Evolutionary conservation across 2,329 filamentous ascomycete genomes (phyloP).

Genomic region (Trichophyton equinum): DNA sequence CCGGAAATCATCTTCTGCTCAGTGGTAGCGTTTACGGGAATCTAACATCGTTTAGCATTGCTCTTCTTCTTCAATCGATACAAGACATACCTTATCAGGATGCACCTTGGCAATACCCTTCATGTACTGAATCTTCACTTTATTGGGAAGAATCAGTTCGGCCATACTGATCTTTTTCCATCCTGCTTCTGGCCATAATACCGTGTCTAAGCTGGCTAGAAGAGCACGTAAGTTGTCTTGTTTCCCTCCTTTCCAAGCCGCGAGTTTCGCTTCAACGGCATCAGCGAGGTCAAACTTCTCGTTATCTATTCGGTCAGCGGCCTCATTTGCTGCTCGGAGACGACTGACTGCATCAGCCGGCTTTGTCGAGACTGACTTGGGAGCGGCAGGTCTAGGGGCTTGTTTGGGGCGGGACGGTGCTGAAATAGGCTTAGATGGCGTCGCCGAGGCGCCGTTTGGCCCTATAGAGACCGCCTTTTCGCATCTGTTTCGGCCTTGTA

Average conservation of each 20-base stretch:
- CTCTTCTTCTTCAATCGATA: conserved; percentile 1
- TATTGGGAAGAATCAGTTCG: conserved; percentile 81
- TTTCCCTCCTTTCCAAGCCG: conserved; percentile 79
- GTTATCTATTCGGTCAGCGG: conserved; percentile 74
- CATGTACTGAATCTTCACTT: conserved; percentile 98
- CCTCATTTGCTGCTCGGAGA: conserved; percentile 70
- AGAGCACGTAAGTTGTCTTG: conserved; percentile 82
- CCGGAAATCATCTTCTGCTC: conserved; percentile 56
- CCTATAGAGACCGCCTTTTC: conserved; percentile 69
- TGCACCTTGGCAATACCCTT: conserved; percentile 98
- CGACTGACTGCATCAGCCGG: conserved; percentile 66
- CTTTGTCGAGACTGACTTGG: conserved; percentile 25
- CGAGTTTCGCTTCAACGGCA: conserved; percentile 65
- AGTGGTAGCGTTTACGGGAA: conserved; percentile 50
- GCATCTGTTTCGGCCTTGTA: conserved; percentile 76
- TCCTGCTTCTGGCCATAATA: conserved; percentile 81
- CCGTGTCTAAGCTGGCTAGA: conserved; percentile 70
- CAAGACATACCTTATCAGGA: conserved; percentile 79
- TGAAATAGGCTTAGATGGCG: conserved; percentile 21
- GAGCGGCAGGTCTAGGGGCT: conserved; percentile 31
- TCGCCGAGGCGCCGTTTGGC: conserved; percentile 38
- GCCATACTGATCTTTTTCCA: conserved; percentile 97
- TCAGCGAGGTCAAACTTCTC: conserved; percentile 87
- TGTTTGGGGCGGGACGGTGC: conserved; percentile 21
- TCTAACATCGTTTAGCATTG: conserved; percentile 28